Percentiles rank a stretch among this genome's conserved stretches.
Evolutionary conservation across 2,329 filamentous ascomycete genomes (phyloP).

Genomic region (Aspergillus jensenii): DNA sequence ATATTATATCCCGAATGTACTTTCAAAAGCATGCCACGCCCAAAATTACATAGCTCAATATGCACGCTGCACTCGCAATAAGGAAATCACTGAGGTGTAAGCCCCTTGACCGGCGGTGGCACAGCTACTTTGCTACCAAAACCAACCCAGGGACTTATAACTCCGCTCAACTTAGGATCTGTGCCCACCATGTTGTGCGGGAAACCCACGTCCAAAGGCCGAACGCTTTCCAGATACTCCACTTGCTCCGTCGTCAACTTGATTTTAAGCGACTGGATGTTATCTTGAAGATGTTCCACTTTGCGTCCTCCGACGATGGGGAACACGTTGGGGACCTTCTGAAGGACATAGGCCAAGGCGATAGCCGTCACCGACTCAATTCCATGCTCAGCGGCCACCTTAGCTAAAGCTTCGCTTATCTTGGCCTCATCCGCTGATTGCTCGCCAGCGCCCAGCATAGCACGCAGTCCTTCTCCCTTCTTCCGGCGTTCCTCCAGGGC

Average conservation of each 20-base stretch:
- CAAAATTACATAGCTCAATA: background rate
- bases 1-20: too few relatives aligned
- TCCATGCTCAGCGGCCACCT: slow-evolving; percentile 58
- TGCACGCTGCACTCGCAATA: background rate
- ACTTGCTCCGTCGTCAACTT: slow-evolving; percentile 62
- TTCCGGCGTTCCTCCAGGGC: slow-evolving; percentile 47
- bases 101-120: background rate
- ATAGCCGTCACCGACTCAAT: slow-evolving; percentile 58
- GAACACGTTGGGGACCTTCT: slow-evolving; percentile 70
- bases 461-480: slow-evolving; percentile 43
- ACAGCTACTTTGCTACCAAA: background rate
- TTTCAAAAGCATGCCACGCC: too few relatives aligned
- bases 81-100: background rate
- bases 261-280: slow-evolving; percentile 67
- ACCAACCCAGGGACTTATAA: background rate
- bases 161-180: slow-evolving; percentile 15
- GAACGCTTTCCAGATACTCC: slow-evolving; percentile 61
- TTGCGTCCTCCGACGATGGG: slow-evolving; percentile 71
- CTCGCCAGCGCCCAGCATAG: slow-evolving; percentile 21
- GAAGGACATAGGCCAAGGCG: slow-evolving; percentile 71
- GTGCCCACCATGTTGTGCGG: slow-evolving; percentile 57
- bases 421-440: slow-evolving; percentile 52
- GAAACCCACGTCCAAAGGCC: slow-evolving; percentile 65
- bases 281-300: slow-evolving; percentile 66
- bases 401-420: slow-evolving; percentile 58